Evolutionary conservation across 2,329 filamentous ascomycete genomes (phyloP).

Genomic region (Cladosporium cucumerinum): DNA sequence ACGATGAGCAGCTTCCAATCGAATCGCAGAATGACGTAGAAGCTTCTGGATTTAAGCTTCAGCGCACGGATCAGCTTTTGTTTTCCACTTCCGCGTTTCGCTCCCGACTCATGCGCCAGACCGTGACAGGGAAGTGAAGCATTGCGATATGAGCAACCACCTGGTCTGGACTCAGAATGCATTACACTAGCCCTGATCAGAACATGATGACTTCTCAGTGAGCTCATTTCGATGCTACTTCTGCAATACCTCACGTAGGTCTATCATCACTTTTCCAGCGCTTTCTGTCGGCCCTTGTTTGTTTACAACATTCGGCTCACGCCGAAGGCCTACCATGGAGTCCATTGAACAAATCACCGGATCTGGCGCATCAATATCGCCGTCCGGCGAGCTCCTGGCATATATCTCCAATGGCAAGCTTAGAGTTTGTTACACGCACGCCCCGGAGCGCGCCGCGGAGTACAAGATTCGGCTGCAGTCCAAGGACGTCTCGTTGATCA

Average conservation of each 20-base stretch:
- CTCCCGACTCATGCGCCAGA: background rate
- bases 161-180: background rate
- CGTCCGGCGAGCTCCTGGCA: conserved; percentile 13
- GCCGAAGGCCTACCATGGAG: conserved; percentile 8
- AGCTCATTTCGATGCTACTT: background rate
- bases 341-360: conserved; percentile 5
- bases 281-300: background rate
- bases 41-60: conserved; percentile 9
- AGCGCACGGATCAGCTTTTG: background rate
- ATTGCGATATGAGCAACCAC: background rate
- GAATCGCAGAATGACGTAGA: background rate
- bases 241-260: background rate
- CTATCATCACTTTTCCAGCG: background rate
- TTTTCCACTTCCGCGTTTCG: background rate
- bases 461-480: conserved; percentile 12
- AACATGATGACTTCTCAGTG: background rate
- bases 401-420: conserved; percentile 14
- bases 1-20: background rate
- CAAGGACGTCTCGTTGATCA: conserved; percentile 19
- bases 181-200: background rate
- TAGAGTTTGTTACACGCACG: conserved; percentile 9
- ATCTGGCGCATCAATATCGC: conserved; percentile 7
- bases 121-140: background rate
- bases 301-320: background rate
- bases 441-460: conserved; percentile 11